Conservation (phyloP, 495 filamentous ascomycete species). For the Xylaria curta region DNA sequence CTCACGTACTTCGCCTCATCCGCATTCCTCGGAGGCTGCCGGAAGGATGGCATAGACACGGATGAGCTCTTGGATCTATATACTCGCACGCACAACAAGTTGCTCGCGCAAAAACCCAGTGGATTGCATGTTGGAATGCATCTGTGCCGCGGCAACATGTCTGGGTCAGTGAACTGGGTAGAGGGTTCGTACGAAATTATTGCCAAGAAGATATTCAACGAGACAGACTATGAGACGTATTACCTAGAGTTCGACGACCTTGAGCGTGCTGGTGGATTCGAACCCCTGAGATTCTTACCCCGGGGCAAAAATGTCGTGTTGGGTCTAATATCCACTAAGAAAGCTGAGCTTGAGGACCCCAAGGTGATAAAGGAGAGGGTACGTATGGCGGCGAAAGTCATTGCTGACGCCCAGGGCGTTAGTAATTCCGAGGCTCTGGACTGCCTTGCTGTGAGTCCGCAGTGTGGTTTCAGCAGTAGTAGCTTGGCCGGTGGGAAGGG, state of each 20-base stretch:
- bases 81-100: slow-evolving; percentile 77
- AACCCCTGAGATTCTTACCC: slow-evolving; percentile 74
- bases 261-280: slow-evolving; percentile 77
- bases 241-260: slow-evolving; percentile 85
- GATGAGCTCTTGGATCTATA: slow-evolving; percentile 74
- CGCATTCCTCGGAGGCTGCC: slow-evolving; percentile 72
- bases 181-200: slow-evolving; percentile 82
- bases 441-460: slow-evolving; percentile 72
- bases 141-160: slow-evolving; percentile 81
- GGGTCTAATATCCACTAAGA: slow-evolving; percentile 77
- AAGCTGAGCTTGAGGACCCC: slow-evolving; percentile 72
- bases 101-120: slow-evolving; percentile 64
- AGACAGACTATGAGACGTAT: slow-evolving; percentile 77
- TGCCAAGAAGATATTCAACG: slow-evolving; percentile 76
- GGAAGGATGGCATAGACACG: slow-evolving; percentile 59
- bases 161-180: slow-evolving; percentile 74
- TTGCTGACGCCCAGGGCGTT: slow-evolving; percentile 69
- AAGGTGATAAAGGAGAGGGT: slow-evolving; percentile 71
- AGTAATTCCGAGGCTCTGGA: slow-evolving; percentile 67
- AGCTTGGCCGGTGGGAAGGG: slow-evolving; percentile 71
- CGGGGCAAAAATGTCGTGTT: slow-evolving; percentile 76
- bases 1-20: slow-evolving; percentile 78
- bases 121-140: slow-evolving; percentile 77
- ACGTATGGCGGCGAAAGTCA: slow-evolving; percentile 68
- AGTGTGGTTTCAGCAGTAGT: slow-evolving; percentile 79